Evolutionary conservation across 2,329 filamentous ascomycete species (phyloP), one percentile per base, ranked within the genome.

Genomic region (Plenodomus tracheiphilus): DNA sequence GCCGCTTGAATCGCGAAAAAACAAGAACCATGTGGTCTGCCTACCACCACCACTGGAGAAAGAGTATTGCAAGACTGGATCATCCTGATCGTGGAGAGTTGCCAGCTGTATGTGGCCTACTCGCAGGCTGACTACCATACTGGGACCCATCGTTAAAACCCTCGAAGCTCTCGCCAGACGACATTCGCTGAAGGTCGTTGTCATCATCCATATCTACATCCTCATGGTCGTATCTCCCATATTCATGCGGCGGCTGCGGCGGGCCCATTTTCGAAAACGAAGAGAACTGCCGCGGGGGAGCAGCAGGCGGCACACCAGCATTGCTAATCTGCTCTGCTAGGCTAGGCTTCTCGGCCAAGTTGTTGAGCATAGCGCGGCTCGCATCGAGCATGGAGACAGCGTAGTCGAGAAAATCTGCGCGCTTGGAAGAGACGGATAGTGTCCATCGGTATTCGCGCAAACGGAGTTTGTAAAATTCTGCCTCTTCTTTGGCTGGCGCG

Each of bases 401-500:
- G 30, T 73, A 74, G 15, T 72, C 70, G 5, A 80, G 72, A 65
- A 77, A 80, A 20, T 68, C 75, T 10, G 81, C 82, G 40, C 88
- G 85, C 69, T 91, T 90, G 38, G 85, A 86, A 72, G 87, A 92
- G 40, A 97, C 92, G 8, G 87, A 88, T 46, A 97, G 78, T 9
- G 93, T 97, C 93, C 93, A 99, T 41, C 91, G 84, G 68, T 97
- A 97, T 74, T 99, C 93, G 51, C 85, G 86, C 18, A 97, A 75
- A 1, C 93, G 81, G 11, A 89, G 82, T 32, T 89, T 85, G 74
- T 97, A 99, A 81, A 96, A 97, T 25, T 94, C 90, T 0, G 89
- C 90, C 72, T 97, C 93, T 68, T 97, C 91, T 41, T 85, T 81
- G 0, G 89, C 91, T 0, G 91, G 91, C 0, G 89, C 89, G 0